Evolutionary conservation across 257 asterid species (phyloP).

Genomic region (Ophiorrhiza pumila): DNA sequence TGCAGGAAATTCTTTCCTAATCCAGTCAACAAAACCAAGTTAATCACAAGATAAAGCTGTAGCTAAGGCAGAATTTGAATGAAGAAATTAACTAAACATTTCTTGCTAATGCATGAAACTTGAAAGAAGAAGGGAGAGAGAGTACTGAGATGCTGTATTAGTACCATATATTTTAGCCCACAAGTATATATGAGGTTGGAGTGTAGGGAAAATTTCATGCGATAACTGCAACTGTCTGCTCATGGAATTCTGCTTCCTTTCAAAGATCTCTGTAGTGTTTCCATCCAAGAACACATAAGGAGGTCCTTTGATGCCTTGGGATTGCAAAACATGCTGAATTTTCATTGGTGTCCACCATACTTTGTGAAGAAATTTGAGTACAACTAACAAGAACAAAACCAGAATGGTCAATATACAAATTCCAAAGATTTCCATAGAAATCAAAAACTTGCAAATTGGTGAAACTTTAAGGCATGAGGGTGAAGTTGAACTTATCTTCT

Average conservation of each 20-base stretch:
- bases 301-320: constrained; percentile 14
- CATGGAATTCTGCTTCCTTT: constrained; percentile 5
- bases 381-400: neutral
- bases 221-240: constrained; percentile 7
- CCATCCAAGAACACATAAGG: neutral
- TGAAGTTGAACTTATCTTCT: neutral
- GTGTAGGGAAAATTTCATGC: constrained; percentile 1
- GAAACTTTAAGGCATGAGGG: too few species aligned
- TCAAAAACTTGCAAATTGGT: neutral
- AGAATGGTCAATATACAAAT: neutral
- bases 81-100: neutral
- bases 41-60: neutral
- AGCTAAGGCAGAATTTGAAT: neutral
- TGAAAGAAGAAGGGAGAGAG: too few species aligned
- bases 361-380: neutral
- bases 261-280: constrained; percentile 5
- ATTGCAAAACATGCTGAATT: neutral
- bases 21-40: neutral
- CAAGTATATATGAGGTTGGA: constrained; percentile 6
- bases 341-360: constrained; percentile 7
- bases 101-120: neutral
- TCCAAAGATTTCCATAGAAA: neutral
- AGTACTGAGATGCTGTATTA: too few species aligned
- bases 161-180: constrained; percentile 10
- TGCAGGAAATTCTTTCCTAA: constrained; percentile 11